Base-by-base conservation (phyloP, 2,329 filamentous ascomycete species). In the Aspergillus sp. region DNA sequence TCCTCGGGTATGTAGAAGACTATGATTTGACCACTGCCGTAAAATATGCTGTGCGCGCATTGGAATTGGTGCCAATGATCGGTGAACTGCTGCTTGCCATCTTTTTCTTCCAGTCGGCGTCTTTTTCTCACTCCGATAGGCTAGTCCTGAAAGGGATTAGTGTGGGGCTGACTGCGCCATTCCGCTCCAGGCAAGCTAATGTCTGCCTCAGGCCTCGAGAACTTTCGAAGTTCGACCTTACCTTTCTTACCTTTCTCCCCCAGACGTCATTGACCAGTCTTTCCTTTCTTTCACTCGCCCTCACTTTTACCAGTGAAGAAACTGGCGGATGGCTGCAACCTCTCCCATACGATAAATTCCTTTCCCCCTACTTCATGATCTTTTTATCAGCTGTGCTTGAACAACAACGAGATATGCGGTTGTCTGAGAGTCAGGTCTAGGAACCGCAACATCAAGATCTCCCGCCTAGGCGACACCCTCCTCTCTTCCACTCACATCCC, bases 1-100 rank as follows among this genome's bases (percentile, higher is more conserved):
- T 12, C 23, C 14, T 14, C 43, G 35, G n/a, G 15, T n/a, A 37
- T 19, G 9, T 9, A 52, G 33, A 14, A 54, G n/a, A 21, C 57
- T 50, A 52, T 57, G 61, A 52, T 52, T 52, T 31, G 64, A 56
- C 44, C 43, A 62, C 61, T 62, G 65, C 56, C 57, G 61, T 46
- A 52, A 59, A 39, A 66, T 11, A n/a, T 51, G 55, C 46, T 59
- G 66, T 60, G 64, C 53, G 57, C 59, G 63, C 67, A 69, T 69
- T 53, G 66, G 65, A 52, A 55, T n/a, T 17, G 46, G 23, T 9
- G 9, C 3, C 41, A 43, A 48, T 23, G 25, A 52, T 52, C 17
- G 15, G 6, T 35, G 39, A 31, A 15, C 9, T 44, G 41, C 35
- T 31, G 51, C 19, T 19, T 19, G 19, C 41, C 12, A 37, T 60